phyloP scores from a whole-genome alignment of 202 grass and related monocot species.

The Alloteropsis angusta region DNA sequence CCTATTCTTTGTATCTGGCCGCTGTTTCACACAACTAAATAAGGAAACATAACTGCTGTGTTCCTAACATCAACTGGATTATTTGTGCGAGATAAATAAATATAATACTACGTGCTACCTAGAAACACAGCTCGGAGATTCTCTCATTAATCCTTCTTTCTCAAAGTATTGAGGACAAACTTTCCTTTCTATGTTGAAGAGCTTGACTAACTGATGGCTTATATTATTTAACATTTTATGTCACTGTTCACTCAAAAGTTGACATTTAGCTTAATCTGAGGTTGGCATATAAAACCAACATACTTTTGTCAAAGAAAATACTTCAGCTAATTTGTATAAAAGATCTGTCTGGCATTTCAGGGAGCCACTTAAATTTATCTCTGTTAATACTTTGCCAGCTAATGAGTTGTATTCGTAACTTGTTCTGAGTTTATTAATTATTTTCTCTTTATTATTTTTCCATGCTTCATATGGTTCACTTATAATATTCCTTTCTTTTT shows the following conservation, averaged over 20 bases:
- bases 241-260: not conserved
- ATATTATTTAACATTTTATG: not conserved
- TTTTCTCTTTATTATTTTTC: not conserved
- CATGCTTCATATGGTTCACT: not conserved
- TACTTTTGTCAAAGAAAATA: not conserved
- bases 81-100: not conserved
- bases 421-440: constrained; percentile 3
- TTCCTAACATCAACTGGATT: not conserved
- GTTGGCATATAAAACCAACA: not conserved
- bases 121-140: not conserved
- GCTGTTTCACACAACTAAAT: not conserved
- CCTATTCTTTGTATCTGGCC: not conserved
- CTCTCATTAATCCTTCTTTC: not conserved
- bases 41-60: not conserved
- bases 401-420: not conserved
- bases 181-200: not conserved
- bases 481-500: constrained; percentile 15
- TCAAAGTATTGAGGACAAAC: not conserved
- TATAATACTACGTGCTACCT: not conserved
- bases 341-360: not conserved
- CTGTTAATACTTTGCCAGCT: not conserved
- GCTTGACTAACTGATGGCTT: not conserved
- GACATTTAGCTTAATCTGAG: not conserved
- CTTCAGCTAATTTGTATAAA: not conserved
- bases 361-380: not conserved